Percentiles rank a stretch among this genome's conserved stretches.
These are phyloP conservation scores for Pythium dissimile DNA, from an alignment of 352 stramenopile genomes.

Conservation along the genomic window DNA sequence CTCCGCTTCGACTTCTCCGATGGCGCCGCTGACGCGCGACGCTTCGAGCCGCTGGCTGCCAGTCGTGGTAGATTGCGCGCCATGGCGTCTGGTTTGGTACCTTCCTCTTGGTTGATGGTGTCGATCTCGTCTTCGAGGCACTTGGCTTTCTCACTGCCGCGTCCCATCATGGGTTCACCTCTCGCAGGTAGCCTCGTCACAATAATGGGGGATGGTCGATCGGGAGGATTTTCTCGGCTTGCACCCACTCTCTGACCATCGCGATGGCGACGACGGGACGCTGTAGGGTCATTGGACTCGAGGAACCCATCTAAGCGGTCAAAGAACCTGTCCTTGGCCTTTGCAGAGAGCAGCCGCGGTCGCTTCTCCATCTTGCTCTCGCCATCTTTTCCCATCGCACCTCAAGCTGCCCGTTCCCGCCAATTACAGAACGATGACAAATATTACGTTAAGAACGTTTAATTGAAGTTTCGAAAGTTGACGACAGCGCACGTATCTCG, in stretches of 20 bases:
- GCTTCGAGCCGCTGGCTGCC: background rate
- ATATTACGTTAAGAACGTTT: slow-evolving; percentile 19
- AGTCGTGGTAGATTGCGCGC: slow-evolving; percentile 1
- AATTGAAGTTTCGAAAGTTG: too few species aligned
- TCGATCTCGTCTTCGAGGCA: background rate
- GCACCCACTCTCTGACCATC: background rate
- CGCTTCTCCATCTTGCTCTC: slow-evolving; percentile 3
- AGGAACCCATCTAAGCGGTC: slow-evolving; percentile 38
- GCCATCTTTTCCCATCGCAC: slow-evolving; percentile 7
- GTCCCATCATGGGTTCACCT: slow-evolving; percentile 22
- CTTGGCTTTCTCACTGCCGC: background rate
- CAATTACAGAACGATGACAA: too few species aligned
- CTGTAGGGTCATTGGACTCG: background rate
- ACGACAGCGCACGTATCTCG: too few species aligned
- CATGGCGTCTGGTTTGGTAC: background rate
- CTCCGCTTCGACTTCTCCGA: slow-evolving; percentile 2
- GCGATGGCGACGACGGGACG: background rate
- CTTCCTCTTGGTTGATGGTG: background rate
- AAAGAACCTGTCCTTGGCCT: slow-evolving; percentile 51
- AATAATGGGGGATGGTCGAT: background rate
- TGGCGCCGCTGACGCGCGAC: background rate
- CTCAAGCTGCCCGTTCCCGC: background rate
- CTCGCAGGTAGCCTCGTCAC: slow-evolving; percentile 2
- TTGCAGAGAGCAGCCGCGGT: slow-evolving; percentile 29
- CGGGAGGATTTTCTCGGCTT: slow-evolving; percentile 5